Base-by-base conservation (phyloP, 257 asterid genomes). In the Ligustrum vulgare region DNA sequence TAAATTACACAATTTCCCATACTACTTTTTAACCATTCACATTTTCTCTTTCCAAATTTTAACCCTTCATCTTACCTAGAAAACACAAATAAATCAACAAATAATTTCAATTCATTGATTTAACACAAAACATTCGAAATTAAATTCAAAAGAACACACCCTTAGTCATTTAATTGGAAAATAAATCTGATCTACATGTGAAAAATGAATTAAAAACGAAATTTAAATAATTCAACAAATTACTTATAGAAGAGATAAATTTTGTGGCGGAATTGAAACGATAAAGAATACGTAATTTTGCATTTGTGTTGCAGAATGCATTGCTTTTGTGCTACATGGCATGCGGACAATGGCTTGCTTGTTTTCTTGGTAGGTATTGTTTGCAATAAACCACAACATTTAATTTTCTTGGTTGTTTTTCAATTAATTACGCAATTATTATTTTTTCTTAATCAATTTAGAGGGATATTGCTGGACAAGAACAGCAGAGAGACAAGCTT, bases 391-490 rank as follows among this genome's bases (percentile, higher is more conserved):
- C 25, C 2, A 51, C 15, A 6, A 18, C 12, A 18, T 37, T 2
- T 6, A n/a, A n/a, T 16, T 54, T 18, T 54, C 12, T 7, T 54
- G 63, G 25, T 18, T 11, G n/a, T n/a, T n/a, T 51, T 51, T n/a
- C 63, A 54, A 5, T 5, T 15, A n/a, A 54, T 54, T n/a, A 5
- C n/a, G 6, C 11, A 0, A 5, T 47, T 47, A 1, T 13, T 18
- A 18, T 54, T 7, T 18, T 20, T 54, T 45, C 8, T 45, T 45
- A 45, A 45, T 54, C 2, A 54, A 54, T 54, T 0, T 72, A 94
- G 99, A 95, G 96, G 98, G 97, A 1, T 95, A 87, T 83, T 95
- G 98, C 72, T 95, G 98, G 98, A 89, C 98, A 69, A 88, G 97
- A 83, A 93, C 99, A 10, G 97, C 94, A 12, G 98, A 92, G 86